Evolutionary conservation across 495 filamentous ascomycete species (phyloP), one percentile per base, ranked within the genome.

Genomic region (Talaromyces trachyspermus): DNA sequence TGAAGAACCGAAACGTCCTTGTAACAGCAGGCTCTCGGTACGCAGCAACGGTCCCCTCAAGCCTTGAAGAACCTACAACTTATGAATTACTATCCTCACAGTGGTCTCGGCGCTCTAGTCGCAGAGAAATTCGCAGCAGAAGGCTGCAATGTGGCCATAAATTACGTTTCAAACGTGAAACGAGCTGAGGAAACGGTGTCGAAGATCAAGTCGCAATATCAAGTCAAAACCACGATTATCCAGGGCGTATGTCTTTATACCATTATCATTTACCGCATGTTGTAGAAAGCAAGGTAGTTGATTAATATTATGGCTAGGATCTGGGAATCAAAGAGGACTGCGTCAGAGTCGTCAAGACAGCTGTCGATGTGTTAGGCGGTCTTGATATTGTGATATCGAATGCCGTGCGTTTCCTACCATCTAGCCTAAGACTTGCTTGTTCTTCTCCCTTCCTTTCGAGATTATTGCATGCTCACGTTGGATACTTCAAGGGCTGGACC

Each of bases 321-420:
- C 72, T 74, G 36, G 77, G 72, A 22, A 63, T 65, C n/a, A 60
- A 78, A 49, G 62, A 52, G 4, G 83, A 80, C 27, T 84, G 80
- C 49, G 59, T 62, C 23, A 64, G 61, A 0, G 57, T 69, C 14
- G 78, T 88, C 5, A 58, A 76, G 23, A 67, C 78, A 15, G 71
- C 77, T 4, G 74, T 80, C 43, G 66, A 77, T 48, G 60, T 71
- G 25, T 59, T 86, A 4, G 83, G 84, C 4, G 83, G 84, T 1
- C 57, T 89, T 17, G 85, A 89, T 63, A 71, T 86, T 25, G 61
- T 89, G 3, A 68, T 88, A 40, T 81, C 79, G 0, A 88, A 89
- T 61, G 84, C 85, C 10, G 84, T 85, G 52, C 50, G 81, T 64
- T 18, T 17, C n/a, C 7, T 32, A 12, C n/a, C 12, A 14, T 41